Base-by-base conservation (phyloP, 2,329 filamentous ascomycete species). In the Peltaster fructicola region DNA sequence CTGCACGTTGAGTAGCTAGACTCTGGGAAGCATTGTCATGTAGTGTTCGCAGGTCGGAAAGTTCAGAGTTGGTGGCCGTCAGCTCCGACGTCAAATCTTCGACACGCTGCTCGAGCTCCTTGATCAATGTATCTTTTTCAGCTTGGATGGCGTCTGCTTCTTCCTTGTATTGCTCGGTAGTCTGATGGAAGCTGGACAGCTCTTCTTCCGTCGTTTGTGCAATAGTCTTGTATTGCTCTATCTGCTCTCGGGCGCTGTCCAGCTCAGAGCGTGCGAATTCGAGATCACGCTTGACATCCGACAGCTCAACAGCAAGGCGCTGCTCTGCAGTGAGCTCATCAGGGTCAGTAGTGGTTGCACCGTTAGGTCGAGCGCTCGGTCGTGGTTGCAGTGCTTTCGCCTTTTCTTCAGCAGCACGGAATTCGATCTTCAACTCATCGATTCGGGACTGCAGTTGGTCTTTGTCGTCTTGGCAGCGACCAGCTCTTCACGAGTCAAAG, bases 381-480 rank as follows among this genome's bases (percentile, higher is more conserved):
- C 75, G 68, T n/a, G 80, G 75, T 36, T 88, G 80, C 27, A 93
- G 59, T 15, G 82, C 68, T 37, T 78, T 73, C 5, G 79, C 65
- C 24, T 82, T 76, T 50, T 95, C 88, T 48, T 95, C 82, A 0
- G 84, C 81, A 42, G 76, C 82, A 38, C 77, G 76, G 14, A 95
- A 60, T 46, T 95, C 81, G 29, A 90, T 77, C 14, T 74, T 76
- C 27, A 98, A 57, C 53, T 95, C 85, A 36, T 91, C 78, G 3
- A 92, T 80, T 29, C 84, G 69, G 16, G 73, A 68, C 48, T 95
- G 84, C 2, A 98, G 62, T 47, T 93, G 79, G 47, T 95, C 85
- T 23, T 72, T 22, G 71, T 78, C 1, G 85, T 92, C 59, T 91
- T 92, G 13, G 74, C 70, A 14, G 74, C 73, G 22, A 88, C 70